Evolutionary conservation across 2,329 filamentous ascomycete species (phyloP).

Genomic region (Fusarium sp.): DNA sequence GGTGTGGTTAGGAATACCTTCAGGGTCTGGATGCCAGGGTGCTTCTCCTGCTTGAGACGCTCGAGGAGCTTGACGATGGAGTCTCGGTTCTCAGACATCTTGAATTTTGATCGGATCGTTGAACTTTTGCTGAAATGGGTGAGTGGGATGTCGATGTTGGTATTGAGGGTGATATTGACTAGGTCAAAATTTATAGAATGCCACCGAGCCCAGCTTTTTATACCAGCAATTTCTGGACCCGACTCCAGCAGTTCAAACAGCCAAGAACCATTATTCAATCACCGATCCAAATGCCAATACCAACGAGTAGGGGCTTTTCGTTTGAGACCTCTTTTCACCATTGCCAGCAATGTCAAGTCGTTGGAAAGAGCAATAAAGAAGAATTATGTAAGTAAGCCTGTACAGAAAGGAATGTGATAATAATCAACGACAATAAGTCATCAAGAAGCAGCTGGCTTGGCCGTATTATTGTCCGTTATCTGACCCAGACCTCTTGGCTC

Average conservation of each 20-base stretch:
- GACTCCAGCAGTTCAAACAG: background rate
- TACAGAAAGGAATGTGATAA: background rate
- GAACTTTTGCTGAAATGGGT: background rate
- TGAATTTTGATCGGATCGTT: background rate
- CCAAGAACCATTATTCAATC: background rate
- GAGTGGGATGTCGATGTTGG: background rate
- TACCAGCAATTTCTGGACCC: background rate
- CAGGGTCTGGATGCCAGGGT: background rate
- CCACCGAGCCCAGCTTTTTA: background rate
- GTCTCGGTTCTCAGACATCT: background rate
- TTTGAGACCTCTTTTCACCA: background rate
- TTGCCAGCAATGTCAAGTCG: background rate
- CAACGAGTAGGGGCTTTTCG: background rate
- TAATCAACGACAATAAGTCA: background rate
- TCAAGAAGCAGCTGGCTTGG: background rate
- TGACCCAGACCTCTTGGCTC: background rate
- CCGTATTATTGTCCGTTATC: background rate
- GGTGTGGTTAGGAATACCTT: background rate
- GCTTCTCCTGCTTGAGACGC: background rate
- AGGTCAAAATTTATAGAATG: background rate
- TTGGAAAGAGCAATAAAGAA: background rate
- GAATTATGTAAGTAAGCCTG: background rate
- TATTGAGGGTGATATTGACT: slow-evolving; percentile 5
- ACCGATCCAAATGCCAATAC: background rate
- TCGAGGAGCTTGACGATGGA: slow-evolving; percentile 9